A percentile compares a stretch with the other conserved stretches of the same genome.
These are phyloP conservation scores for Claviceps purpurea DNA, from an alignment of 2,329 filamentous ascomycete species.

Conservation along the genomic window DNA sequence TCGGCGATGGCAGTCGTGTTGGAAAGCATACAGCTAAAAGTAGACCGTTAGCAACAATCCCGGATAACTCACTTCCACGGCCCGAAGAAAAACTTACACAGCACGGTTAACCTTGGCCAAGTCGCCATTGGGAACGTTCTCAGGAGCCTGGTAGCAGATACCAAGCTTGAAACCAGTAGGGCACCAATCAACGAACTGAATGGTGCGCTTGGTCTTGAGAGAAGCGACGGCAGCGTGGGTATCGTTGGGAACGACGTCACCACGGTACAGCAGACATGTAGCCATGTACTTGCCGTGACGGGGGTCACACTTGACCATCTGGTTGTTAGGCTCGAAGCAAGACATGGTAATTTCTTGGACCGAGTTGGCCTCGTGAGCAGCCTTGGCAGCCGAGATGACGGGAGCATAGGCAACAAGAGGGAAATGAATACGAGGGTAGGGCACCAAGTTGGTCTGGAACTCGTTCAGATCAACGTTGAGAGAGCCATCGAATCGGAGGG, in stretches of 20 bases:
- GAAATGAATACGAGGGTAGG: slow-evolving; percentile 98
- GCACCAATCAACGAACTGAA: slow-evolving; percentile 99
- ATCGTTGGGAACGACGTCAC: slow-evolving; percentile 95
- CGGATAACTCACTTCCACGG: background rate
- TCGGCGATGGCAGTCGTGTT: slow-evolving; percentile 98
- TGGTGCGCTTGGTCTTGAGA: slow-evolving; percentile 98
- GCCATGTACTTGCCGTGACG: slow-evolving; percentile 99
- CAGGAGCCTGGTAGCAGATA: slow-evolving; percentile 98
- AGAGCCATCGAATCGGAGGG: slow-evolving; percentile 94
- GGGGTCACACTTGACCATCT: slow-evolving; percentile 99
- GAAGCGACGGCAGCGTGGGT: slow-evolving; percentile 84
- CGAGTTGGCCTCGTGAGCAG: slow-evolving; percentile 93
- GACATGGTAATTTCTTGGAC: slow-evolving; percentile 97
- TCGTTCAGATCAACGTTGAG: slow-evolving; percentile 99
- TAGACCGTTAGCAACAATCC: slow-evolving; percentile 12
- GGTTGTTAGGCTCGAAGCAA: slow-evolving; percentile 99
- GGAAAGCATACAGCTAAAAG: slow-evolving; percentile 79
- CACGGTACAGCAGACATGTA: slow-evolving; percentile 93
- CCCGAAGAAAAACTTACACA: slow-evolving; percentile 52
- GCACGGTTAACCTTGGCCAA: slow-evolving; percentile 96
- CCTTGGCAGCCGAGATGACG: slow-evolving; percentile 89
- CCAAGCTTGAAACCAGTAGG: slow-evolving; percentile 99
- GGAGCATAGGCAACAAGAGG: slow-evolving; percentile 93
- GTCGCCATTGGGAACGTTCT: slow-evolving; percentile 93
- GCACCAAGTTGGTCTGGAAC: slow-evolving; percentile 99